These are phyloP conservation scores for Endothia cerciana DNA, from an alignment of 2,329 filamentous ascomycete species.

Conservation along the genomic window DNA sequence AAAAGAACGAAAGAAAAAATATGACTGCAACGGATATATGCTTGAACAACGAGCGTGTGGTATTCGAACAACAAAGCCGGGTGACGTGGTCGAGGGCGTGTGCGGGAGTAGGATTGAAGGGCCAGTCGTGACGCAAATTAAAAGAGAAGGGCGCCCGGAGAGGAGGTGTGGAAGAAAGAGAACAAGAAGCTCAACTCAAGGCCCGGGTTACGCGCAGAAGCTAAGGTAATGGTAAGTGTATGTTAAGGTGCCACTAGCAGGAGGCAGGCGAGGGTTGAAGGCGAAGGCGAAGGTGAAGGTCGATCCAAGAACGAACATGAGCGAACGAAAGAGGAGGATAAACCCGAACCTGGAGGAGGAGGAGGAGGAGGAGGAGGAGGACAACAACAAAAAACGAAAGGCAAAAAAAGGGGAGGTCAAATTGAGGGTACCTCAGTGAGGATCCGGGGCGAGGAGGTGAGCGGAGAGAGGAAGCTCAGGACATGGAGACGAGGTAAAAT, in stretches of 20 bases:
- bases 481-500: constrained; percentile 11
- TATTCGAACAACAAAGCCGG: constrained; percentile 27
- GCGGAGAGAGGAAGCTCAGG: not conserved
- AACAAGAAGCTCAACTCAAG: constrained; percentile 29
- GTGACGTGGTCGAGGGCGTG: constrained; percentile 20
- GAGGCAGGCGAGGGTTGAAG: constrained; percentile 23
- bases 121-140: constrained; percentile 23
- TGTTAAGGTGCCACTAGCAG: constrained; percentile 18
- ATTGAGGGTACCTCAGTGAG: constrained; percentile 27
- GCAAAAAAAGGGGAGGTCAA: constrained; percentile 38
- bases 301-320: constrained; percentile 36
- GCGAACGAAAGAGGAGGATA: constrained; percentile 33
- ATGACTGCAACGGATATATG: constrained; percentile 26
- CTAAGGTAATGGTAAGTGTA: constrained; percentile 16
- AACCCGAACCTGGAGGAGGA: constrained; percentile 34
- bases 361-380: constrained; percentile 40
- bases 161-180: constrained; percentile 25
- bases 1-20: not conserved
- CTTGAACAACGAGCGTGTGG: constrained; percentile 29
- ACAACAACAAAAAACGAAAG: constrained; percentile 37
- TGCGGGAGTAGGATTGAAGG: constrained; percentile 11
- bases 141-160: constrained; percentile 11
- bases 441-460: constrained; percentile 13
- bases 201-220: constrained; percentile 27
- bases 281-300: constrained; percentile 31